Evolutionary conservation across 129 eudicot genomes (phyloP).

Genomic region (Deinandra increscens): DNA sequence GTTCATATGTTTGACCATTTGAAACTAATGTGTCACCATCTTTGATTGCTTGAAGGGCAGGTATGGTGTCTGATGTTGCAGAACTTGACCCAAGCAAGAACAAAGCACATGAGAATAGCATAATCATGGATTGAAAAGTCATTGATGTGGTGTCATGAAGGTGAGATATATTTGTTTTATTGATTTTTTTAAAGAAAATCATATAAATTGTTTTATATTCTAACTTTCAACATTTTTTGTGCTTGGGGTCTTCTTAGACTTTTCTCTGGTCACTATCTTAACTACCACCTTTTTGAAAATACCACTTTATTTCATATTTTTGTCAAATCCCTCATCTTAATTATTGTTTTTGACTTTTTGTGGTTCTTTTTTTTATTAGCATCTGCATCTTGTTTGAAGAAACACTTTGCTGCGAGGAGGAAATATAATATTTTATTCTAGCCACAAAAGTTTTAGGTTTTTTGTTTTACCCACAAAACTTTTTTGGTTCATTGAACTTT

Average conservation of each 20-base stretch:
- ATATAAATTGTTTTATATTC: neutral
- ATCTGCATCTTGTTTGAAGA: neutral
- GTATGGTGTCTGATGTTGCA: conserved; percentile 18
- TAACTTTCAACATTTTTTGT: neutral
- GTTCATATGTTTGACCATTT: conserved; percentile 19
- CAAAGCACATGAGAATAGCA: neutral
- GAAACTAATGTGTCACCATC: conserved; percentile 38
- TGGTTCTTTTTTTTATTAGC: too few relatives aligned
- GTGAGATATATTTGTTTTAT: neutral
- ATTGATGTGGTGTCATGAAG: neutral
- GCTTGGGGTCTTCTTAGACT: neutral
- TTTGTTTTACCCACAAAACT: too few relatives aligned
- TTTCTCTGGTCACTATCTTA: neutral
- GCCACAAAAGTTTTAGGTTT: too few relatives aligned
- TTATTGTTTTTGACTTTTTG: too few relatives aligned
- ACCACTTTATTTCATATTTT: neutral
- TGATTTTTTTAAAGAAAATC: neutral
- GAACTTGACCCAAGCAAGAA: neutral
- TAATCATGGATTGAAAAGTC: neutral
- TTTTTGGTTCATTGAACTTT: too few relatives aligned
- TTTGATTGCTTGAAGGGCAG: conserved; percentile 23
- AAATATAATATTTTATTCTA: too few relatives aligned
- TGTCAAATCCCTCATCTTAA: neutral
- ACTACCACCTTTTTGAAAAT: neutral
- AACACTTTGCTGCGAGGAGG: too few relatives aligned